Conservation (phyloP, 306 rosid species). For the Prunus davidiana region DNA sequence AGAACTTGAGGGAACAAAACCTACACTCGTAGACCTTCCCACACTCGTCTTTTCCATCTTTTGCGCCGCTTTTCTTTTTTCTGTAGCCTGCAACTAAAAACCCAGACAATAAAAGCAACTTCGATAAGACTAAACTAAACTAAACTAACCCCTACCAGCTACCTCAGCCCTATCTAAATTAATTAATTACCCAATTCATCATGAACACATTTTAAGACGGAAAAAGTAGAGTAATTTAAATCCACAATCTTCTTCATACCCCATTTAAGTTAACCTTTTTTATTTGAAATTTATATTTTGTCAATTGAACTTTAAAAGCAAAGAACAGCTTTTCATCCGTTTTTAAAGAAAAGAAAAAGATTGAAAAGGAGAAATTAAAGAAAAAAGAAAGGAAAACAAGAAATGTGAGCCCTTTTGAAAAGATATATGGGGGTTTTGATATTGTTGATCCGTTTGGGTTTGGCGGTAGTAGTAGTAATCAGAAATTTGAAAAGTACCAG, state of each 20-base stretch:
- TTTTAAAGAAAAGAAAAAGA: too few relatives aligned
- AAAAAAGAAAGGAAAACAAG: background rate
- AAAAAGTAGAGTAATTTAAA: background rate
- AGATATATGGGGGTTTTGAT: background rate
- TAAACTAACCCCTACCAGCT: conserved; percentile 7
- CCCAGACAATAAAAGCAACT: conserved; percentile 31
- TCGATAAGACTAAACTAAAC: conserved; percentile 24
- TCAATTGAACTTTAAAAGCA: too few relatives aligned
- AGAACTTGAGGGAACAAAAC: conserved; percentile 99
- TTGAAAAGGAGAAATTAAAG: too few relatives aligned
- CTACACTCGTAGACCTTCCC: conserved; percentile 98
- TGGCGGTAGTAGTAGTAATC: background rate
- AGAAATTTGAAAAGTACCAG: conserved; percentile 31
- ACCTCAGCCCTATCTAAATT: background rate
- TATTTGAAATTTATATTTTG: too few relatives aligned
- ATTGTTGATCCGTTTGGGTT: background rate
- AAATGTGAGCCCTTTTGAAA: background rate
- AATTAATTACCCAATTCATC: conserved; percentile 19
- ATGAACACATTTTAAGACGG: background rate
- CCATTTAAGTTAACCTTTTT: too few relatives aligned
- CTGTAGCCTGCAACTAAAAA: conserved; percentile 57
- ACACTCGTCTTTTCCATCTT: conserved; percentile 74
- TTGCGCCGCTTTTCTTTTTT: conserved; percentile 83
- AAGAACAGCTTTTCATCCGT: too few relatives aligned
- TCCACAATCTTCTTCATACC: too few relatives aligned